Percentiles rank a stretch among this genome's conserved stretches.
Evolutionary conservation across 2,329 filamentous ascomycete species (phyloP).

Genomic region (Purpureocillium takamizusanense): DNA sequence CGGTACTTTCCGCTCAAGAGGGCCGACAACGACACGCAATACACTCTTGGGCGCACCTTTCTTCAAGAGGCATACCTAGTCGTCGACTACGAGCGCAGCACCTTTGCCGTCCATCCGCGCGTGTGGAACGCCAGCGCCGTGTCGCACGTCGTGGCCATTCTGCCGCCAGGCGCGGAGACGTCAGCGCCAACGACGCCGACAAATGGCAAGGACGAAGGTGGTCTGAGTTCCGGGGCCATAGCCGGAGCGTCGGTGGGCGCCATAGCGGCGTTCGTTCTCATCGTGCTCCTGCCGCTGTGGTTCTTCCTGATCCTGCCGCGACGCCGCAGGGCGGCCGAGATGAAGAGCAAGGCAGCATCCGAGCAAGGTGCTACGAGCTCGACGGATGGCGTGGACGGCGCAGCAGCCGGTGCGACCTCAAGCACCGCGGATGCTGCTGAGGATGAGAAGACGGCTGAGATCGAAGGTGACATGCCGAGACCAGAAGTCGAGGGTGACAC

Average conservation of each 20-base stretch:
- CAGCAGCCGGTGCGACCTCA: no score
- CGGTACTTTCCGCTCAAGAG: slow-evolving; percentile 9
- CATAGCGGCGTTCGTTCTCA: slow-evolving; percentile 1
- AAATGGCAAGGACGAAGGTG: neutral
- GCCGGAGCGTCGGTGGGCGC: slow-evolving; percentile 5
- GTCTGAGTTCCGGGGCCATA: neutral
- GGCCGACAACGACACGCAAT: slow-evolving; percentile 9
- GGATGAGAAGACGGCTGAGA: no score
- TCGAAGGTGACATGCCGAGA: neutral
- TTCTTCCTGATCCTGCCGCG: slow-evolving; percentile 3
- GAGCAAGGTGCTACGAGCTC: no score
- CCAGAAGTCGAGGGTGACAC: no score
- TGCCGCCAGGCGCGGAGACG: slow-evolving; percentile 2
- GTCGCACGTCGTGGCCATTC: slow-evolving; percentile 4
- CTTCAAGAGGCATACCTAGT: slow-evolving; percentile 9
- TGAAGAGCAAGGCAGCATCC: no score
- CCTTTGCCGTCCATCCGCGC: slow-evolving; percentile 6
- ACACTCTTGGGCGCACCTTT: slow-evolving; percentile 8
- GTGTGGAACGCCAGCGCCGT: slow-evolving; percentile 6
- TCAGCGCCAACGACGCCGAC: no score
- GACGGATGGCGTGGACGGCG: no score
- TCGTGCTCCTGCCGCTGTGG: neutral
- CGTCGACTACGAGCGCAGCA: slow-evolving; percentile 9
- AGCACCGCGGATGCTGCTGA: no score
- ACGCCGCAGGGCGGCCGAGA: slow-evolving; percentile 1